Percentiles rank a stretch among this genome's conserved stretches.
These are phyloP conservation scores for Beauveria rudraprayagi DNA, from an alignment of 2,329 filamentous ascomycete species.

Conservation along the genomic window DNA sequence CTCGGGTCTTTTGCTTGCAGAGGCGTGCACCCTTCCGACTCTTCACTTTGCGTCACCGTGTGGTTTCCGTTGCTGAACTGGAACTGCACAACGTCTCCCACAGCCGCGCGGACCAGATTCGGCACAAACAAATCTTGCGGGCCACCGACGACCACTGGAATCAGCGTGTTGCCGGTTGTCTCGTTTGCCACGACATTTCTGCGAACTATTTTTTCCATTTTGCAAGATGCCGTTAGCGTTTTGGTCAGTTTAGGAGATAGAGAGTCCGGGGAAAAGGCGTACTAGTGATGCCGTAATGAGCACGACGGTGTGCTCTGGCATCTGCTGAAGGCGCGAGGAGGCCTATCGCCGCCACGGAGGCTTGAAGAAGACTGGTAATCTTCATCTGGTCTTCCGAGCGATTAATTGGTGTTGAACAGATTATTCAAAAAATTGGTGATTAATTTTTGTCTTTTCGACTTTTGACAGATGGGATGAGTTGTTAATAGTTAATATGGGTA, in stretches of 20 bases:
- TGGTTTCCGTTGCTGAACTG: slow-evolving; percentile 37
- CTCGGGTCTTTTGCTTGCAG: slow-evolving; percentile 24
- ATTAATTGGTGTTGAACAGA: too few relatives aligned
- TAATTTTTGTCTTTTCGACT: too few relatives aligned
- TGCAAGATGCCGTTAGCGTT: background rate
- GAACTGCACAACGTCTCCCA: slow-evolving; percentile 33
- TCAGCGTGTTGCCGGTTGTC: slow-evolving; percentile 14
- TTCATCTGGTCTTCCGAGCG: background rate
- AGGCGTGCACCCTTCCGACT: slow-evolving; percentile 29
- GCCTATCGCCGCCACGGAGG: background rate
- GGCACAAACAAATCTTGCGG: slow-evolving; percentile 30
- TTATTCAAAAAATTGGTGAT: too few relatives aligned
- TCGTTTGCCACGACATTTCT: background rate
- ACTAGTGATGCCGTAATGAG: background rate
- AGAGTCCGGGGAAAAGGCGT: background rate
- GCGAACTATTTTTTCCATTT: background rate
- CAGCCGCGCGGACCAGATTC: slow-evolving; percentile 25
- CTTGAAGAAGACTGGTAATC: background rate
- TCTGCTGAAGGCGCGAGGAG: background rate
- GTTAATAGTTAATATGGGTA: background rate
- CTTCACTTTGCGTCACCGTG: slow-evolving; percentile 33
- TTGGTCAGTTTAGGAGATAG: background rate
- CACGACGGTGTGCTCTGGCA: background rate
- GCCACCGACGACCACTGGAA: slow-evolving; percentile 30
- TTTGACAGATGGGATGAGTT: background rate